Evolutionary conservation across 2,329 filamentous ascomycete species (phyloP).

Genomic region (Trichoderma citrinoviride): DNA sequence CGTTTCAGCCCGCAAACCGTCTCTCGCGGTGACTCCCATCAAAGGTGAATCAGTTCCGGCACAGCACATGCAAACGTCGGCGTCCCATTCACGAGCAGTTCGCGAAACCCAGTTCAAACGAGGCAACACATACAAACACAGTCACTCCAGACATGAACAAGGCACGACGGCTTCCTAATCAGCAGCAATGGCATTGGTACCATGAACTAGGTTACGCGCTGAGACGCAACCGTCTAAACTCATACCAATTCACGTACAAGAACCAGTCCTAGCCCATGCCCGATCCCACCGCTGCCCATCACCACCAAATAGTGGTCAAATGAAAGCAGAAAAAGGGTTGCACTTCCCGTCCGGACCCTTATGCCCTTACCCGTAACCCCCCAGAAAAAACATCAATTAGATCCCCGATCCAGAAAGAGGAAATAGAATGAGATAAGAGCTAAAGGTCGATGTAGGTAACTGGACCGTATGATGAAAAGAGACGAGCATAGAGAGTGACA

Average conservation of each 20-base stretch:
- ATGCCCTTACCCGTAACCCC: neutral
- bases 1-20: too few species aligned
- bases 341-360: constrained; percentile 1
- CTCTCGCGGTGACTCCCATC: too few species aligned
- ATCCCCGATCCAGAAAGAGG: neutral
- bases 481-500: neutral
- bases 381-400: neutral
- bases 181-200: constrained; percentile 23
- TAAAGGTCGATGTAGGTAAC: neutral
- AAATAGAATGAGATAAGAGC: neutral
- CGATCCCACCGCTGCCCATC: constrained; percentile 16
- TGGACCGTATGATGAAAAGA: neutral
- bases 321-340: neutral
- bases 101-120: neutral
- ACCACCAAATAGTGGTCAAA: neutral
- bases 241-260: constrained; percentile 22
- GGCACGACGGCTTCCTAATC: neutral
- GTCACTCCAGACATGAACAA: neutral
- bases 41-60: too few species aligned
- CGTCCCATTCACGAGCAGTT: neutral
- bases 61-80: neutral
- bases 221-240: constrained; percentile 23
- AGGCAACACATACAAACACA: neutral
- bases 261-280: constrained; percentile 23
- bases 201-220: constrained; percentile 24